Base-by-base conservation (phyloP, 108 stramenopile genomes). In the Poteriospumella lacustris region DNA sequence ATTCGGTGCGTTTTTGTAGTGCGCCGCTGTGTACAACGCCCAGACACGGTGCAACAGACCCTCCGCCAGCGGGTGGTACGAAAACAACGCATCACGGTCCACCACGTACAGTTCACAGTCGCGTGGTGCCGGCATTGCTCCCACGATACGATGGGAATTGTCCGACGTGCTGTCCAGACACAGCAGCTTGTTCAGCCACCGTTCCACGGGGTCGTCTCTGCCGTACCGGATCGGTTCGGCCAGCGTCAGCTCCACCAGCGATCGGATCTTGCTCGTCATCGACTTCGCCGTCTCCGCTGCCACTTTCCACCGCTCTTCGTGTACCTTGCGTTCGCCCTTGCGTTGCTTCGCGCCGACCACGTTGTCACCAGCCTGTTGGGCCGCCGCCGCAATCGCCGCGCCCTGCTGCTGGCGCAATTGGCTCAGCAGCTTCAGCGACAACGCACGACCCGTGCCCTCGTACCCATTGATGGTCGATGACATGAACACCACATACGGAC, bases 1-100 rank as follows among this genome's bases (percentile, higher is more conserved):
- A 79, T 97, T 97, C 36, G 98, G 98, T 28, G 93, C 88, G 85
- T 97, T 99, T 80, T 97, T 97, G 92, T 99, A 99, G 86, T 99
- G 98, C 0, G 96, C 95, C 64, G 94, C 91, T 33, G 96, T 95
- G 81, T 96, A 97, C 0, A 99, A 92, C 9, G 93, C 89, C 96
- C 95, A 94, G 24, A 97, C 78, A 76, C 96, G 93, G 80, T 99
- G 97, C 52, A 98, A 84, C 64, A 98, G 92, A 24, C 92, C 91
- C 87, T 99, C 98, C n/a, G 93, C 91, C 40, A 99, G 81, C 68
- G 91, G 88, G 89, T 99, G 98, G 85, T 95, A 95, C 34, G 92
- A 92, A 78, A 99, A 99, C 31, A 99, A 89, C 33, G 97, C 96
- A 84, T 99, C 98, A 19, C 97, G 89, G 82, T 99, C 91, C 40